Base-by-base conservation (phyloP, 1,284 basidiomycete genomes). In the Pterula multifida region DNA sequence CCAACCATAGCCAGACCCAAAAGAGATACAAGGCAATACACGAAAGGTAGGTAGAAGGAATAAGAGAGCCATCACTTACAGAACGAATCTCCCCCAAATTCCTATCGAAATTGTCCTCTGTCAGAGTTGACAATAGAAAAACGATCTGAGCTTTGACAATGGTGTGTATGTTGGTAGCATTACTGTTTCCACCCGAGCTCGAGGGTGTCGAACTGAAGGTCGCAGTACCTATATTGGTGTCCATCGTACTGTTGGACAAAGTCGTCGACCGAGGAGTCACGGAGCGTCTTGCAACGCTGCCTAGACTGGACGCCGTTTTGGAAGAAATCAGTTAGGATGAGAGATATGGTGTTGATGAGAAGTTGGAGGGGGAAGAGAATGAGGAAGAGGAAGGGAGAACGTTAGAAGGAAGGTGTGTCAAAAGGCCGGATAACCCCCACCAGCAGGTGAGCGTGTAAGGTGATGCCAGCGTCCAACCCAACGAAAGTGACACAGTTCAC, bases 51-150 rank as follows among this genome's bases (percentile, higher is more conserved):
- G 56, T 26, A 50, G 50, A 52, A 48, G 26, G 24, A 51, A 55
- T 52, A 55, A 47, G 53, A 52, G 55, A 49, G n/a, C n/a, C n/a
- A n/a, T n/a, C n/a, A 78, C 88, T 61, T 64, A 95, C 91, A 53
- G 87, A 87, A 62, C 88, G 82, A 60, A 96, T 94, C 72, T 96
- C 92, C 52, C 80, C 70, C 63, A 91, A 83, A 65, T 94, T 90
- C 63, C 88, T 81, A 63, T 90, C 87, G 63, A 91, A 96, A 67
- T 92, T 92, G 60, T 95, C 93, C 69, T 96, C 93, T 52, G 88
- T 91, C 53, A 96, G 78, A 22, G 90, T 95, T 19, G 89, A 91
- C 56, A 97, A 77, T 53, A 95, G 76, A 68, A 96, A 96, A 58
- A 92, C 90, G 64, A 96, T 94, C 70, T 89, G 86, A 54, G 86